Base-by-base conservation (phyloP, 2,329 filamentous ascomycete species). In the Trichoderma koningii region DNA sequence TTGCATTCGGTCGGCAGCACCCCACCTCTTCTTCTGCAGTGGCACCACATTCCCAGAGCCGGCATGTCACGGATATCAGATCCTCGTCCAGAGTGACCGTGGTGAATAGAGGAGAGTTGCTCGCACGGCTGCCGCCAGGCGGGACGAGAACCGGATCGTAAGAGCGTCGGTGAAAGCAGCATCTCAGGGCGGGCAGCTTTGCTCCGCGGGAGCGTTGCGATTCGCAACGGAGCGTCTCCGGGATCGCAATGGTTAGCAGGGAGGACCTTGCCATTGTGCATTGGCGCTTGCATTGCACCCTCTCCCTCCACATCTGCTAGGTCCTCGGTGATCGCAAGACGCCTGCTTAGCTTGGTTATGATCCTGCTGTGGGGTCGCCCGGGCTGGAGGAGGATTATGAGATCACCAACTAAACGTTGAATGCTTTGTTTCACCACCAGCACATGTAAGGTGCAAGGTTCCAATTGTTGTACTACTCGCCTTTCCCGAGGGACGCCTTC, bases 1-100 rank as follows among this genome's bases (percentile, higher is more conserved):
- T 73, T 73, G 72, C 73, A 75, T 71, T 68, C 55, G 66, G 65
- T 66, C 64, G 53, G 63, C 65, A 66, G 50, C 38, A 57, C 65
- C 61, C 65, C 65, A 64, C 65, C 45, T 28, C 41, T 55, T 50
- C 55, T 57, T 66, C 65, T 66, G 65, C 65, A 66, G 61, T 66
- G 62, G 61, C 65, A 66, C 65, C 55, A 65, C 48, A 64, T 60
- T 60, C 53, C 52, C 26, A 61, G 57, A 55, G 38, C 44, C 52
- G 59, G 64, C 64, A 66, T 63, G 55, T 47, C 26, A 55, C 50
- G 51, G 41, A 66, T 63, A 64, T 57, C 59, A 51, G 59, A 66
- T 66, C 59, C 59, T 66, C 64, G 19, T 52, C 52, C 30, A 34
- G 26, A 41, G 42, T 28, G 15, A 28, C n/a, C 28, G 42, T 51